Evolutionary conservation across 2,329 filamentous ascomycete species (phyloP), one percentile per base, ranked within the genome.

Genomic region (Fusarium robinianum): DNA sequence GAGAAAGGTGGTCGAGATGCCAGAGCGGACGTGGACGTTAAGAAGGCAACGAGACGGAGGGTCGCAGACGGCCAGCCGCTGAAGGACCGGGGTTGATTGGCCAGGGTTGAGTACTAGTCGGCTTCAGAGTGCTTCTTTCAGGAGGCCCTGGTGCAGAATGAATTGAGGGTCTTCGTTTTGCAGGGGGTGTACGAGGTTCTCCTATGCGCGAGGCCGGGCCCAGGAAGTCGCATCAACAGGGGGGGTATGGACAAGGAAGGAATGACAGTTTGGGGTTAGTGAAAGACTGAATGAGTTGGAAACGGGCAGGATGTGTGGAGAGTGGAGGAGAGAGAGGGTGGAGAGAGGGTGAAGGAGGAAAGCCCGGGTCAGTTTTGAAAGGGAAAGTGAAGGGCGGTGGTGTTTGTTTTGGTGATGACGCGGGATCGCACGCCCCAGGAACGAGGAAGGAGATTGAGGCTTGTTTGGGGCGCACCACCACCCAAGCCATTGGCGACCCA

Each of bases 11-110:
- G n/a, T 51, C 43, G 45, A 53, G 45, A 48, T 51, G 49, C 47
- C 51, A 51, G 53, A 47, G 55, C 51, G 50, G 53, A 49, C 44
- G 44, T 54, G 42, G 54, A 58, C 46, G 60, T 63, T 64, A 62
- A 62, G 55, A 63, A 55, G 58, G 57, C n/a, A 63, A 58, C 51
- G 53, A 42, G 27, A 48, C 44, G 47, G 53, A 43, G 50, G 49
- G 50, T 48, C 39, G 44, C 54, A 58, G 51, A 49, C 37, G 52
- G 52, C 40, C 48, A 38, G 52, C 51, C 42, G 49, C 52, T 53
- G 44, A 26, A 41, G 41, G 48, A 19, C 52, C 53, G 55, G 41
- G 41, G 49, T 31, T 51, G 42, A 49, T 57, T 57, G 53, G 42
- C 41, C 54, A 34, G n/a, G n/a, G n/a, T n/a, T n/a, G n/a, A n/a